phyloP scores from a whole-genome alignment of 352 stramenopile species.

The Phytopythium cucurbitacearum region DNA sequence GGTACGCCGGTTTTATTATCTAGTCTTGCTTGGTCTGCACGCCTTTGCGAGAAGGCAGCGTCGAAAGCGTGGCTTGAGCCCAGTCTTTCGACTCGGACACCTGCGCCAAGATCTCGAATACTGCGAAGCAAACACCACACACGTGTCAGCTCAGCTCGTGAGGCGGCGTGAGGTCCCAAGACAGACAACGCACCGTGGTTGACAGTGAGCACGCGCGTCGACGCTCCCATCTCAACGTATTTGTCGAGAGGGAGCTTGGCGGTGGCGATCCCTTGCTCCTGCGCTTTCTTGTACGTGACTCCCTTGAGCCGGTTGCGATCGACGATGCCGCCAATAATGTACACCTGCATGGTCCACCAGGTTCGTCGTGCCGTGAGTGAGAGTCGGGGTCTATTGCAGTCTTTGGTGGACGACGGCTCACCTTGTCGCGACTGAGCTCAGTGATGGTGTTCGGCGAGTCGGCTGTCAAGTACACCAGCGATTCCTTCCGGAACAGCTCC shows the following conservation, averaged over 20 bases:
- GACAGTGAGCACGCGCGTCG: slow-evolving; percentile 82
- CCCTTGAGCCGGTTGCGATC: slow-evolving; percentile 96
- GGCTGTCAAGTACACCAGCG: slow-evolving; percentile 93
- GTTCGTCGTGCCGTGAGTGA: not conserved
- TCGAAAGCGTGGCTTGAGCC: slow-evolving; percentile 61
- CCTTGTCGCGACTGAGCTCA: slow-evolving; percentile 82
- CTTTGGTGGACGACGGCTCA: slow-evolving; percentile 3
- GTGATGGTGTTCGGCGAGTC: slow-evolving; percentile 92
- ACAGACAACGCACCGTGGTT: slow-evolving; percentile 66
- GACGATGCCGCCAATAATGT: slow-evolving; percentile 97
- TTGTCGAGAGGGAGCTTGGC: slow-evolving; percentile 91
- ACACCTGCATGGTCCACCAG: slow-evolving; percentile 44
- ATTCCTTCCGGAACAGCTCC: slow-evolving; percentile 73
- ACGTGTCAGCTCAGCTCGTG: not conserved
- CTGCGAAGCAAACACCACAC: slow-evolving; percentile 15
- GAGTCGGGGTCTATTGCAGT: not conserved
- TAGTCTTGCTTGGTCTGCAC: slow-evolving; percentile 47
- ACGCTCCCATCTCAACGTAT: slow-evolving; percentile 62
- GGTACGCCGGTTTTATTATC: not conserved
- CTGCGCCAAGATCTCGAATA: slow-evolving; percentile 79
- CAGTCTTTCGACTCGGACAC: slow-evolving; percentile 70
- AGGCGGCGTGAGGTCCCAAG: not conserved
- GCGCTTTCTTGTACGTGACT: slow-evolving; percentile 89
- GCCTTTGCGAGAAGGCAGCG: slow-evolving; percentile 68
- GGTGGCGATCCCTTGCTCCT: slow-evolving; percentile 87